A percentile compares a stretch with the other conserved stretches of the same genome.
Evolutionary conservation across 2,329 filamentous ascomycete genomes (phyloP).

Genomic region (Diaporthe sp.): DNA sequence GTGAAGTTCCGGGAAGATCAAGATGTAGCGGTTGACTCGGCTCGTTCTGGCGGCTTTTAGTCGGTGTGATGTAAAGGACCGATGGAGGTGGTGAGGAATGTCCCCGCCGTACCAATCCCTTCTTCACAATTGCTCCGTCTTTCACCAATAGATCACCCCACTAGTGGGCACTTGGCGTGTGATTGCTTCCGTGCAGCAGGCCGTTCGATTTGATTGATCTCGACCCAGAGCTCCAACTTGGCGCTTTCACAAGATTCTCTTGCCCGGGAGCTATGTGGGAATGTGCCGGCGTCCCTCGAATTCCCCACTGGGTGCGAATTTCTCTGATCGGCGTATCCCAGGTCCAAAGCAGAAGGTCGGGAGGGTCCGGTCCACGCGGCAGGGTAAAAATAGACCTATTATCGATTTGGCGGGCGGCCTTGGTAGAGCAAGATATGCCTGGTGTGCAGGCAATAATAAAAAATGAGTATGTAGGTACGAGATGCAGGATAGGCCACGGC

Average conservation of each 20-base stretch:
- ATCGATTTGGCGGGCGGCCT: background rate
- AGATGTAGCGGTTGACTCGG: constrained; percentile 17
- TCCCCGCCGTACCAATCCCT: constrained; percentile 32
- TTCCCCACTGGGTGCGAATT: background rate
- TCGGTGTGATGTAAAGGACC: constrained; percentile 32
- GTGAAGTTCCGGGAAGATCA: constrained; percentile 10
- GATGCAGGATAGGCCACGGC: constrained; percentile 15
- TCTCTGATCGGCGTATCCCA: constrained; percentile 11
- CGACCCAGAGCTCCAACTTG: background rate
- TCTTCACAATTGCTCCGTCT: constrained; percentile 22
- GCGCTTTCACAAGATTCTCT: background rate
- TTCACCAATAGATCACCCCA: constrained; percentile 27
- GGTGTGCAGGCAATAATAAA: background rate
- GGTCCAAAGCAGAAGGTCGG: constrained; percentile 11
- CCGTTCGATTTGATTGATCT: constrained; percentile 4
- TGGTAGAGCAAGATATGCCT: background rate
- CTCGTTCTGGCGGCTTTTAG: constrained; percentile 4
- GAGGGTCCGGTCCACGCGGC: constrained; percentile 11
- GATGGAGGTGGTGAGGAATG: constrained; percentile 28
- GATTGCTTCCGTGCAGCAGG: constrained; percentile 24
- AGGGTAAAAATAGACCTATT: constrained; percentile 20
- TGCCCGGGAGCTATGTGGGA: background rate
- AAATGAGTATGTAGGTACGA: constrained; percentile 27
- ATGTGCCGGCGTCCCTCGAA: constrained; percentile 1
- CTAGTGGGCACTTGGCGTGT: constrained; percentile 34